phyloP scores from a whole-genome alignment of 192 early-diverging fungal genomes.

The Coemansia sp. region DNA sequence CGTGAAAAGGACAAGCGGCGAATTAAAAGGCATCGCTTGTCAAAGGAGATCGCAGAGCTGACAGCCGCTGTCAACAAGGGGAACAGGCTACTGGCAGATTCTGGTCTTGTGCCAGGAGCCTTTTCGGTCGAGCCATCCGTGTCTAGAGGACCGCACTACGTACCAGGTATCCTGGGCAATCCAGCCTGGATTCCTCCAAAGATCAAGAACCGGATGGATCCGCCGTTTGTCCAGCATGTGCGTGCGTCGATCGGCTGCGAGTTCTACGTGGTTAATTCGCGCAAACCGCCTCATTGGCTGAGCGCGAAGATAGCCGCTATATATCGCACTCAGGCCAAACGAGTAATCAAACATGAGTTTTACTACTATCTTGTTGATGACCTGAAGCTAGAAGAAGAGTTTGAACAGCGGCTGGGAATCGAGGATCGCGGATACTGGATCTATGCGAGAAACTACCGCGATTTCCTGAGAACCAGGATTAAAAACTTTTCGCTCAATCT shows the following conservation, averaged over 20 bases:
- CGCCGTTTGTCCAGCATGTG: constrained; percentile 49
- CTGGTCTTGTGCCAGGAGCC: constrained; percentile 37
- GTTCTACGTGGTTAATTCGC: constrained; percentile 38
- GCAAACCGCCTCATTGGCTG: constrained; percentile 52
- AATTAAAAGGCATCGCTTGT: constrained; percentile 13
- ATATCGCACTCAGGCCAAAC: constrained; percentile 15
- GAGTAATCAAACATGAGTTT: constrained; percentile 37
- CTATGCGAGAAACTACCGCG: constrained; percentile 47
- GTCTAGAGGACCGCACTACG: constrained; percentile 5
- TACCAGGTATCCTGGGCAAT: constrained; percentile 38
- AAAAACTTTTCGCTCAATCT: constrained; percentile 13
- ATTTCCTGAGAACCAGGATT: constrained; percentile 37
- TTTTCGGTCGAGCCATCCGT: constrained; percentile 27
- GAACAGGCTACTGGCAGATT: constrained; percentile 14
- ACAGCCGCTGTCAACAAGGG: constrained; percentile 27
- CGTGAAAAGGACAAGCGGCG: constrained; percentile 2
- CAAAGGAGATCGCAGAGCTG: constrained; percentile 18
- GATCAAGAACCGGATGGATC: constrained; percentile 26
- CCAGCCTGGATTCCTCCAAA: constrained; percentile 43
- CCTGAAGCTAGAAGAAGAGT: constrained; percentile 48
- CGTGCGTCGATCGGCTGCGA: constrained; percentile 41
- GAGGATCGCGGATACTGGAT: constrained; percentile 43
- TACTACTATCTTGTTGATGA: constrained; percentile 41
- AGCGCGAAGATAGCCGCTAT: constrained; percentile 23
- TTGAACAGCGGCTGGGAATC: constrained; percentile 45